Evolutionary conservation across 352 stramenopile species (phyloP).

Genomic region (Peronosclerospora sorghi): DNA sequence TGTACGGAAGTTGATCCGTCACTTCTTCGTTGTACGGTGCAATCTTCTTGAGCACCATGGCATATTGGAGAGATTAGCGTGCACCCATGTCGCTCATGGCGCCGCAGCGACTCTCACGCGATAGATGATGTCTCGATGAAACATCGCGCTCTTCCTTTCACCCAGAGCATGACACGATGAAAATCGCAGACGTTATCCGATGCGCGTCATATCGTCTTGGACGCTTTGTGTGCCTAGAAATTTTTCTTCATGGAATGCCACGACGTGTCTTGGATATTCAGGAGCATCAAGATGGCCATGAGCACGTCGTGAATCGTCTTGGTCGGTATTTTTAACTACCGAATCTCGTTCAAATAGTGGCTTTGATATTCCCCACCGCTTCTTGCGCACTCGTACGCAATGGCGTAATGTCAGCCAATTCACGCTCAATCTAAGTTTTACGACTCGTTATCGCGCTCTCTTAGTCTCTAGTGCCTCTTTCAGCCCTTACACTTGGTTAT

Average conservation of each 20-base stretch:
- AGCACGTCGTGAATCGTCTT: slow-evolving; percentile 92
- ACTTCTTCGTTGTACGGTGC: slow-evolving; percentile 56
- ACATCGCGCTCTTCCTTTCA: slow-evolving; percentile 90
- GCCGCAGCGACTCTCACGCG: slow-evolving; percentile 89
- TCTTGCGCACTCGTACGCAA: slow-evolving; percentile 88
- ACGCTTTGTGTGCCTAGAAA: slow-evolving; percentile 92
- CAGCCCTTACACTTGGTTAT: too few relatives aligned
- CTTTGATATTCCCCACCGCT: slow-evolving; percentile 91
- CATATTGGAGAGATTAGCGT: slow-evolving; percentile 93
- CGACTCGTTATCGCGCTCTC: too few relatives aligned
- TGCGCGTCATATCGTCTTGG: slow-evolving; percentile 92
- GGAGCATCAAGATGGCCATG: slow-evolving; percentile 89
- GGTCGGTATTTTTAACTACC: slow-evolving; percentile 91
- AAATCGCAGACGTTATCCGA: slow-evolving; percentile 85
- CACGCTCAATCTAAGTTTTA: too few relatives aligned
- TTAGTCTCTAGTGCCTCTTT: too few relatives aligned
- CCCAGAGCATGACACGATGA: slow-evolving; percentile 84
- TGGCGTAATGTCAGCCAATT: slow-evolving; percentile 85
- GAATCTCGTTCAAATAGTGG: slow-evolving; percentile 93
- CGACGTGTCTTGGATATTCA: slow-evolving; percentile 91
- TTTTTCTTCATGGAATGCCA: slow-evolving; percentile 97
- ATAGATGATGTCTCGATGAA: slow-evolving; percentile 91
- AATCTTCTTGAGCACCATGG: slow-evolving; percentile 93
- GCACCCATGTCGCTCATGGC: slow-evolving; percentile 91
- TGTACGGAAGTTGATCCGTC: too few relatives aligned